These are phyloP conservation scores for Ophiostoma angusticollis DNA, from an alignment of 2,329 filamentous ascomycete genomes.

Conservation along the genomic window DNA sequence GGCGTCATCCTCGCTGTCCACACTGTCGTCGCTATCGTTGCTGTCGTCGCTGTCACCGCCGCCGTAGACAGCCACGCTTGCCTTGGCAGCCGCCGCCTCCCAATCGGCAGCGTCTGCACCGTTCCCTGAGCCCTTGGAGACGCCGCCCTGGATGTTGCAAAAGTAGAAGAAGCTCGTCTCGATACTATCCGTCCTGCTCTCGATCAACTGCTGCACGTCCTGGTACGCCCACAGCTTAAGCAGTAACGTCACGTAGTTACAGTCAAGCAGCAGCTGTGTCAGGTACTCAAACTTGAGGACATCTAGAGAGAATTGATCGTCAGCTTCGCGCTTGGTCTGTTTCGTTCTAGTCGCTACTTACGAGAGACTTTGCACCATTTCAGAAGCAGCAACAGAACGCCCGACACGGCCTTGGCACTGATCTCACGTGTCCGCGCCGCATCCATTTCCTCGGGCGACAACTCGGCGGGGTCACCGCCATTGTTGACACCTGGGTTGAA, in stretches of 20 bases:
- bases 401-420: slow-evolving; percentile 81
- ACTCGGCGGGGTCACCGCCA: slow-evolving; percentile 27
- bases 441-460: slow-evolving; percentile 65
- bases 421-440: slow-evolving; percentile 74
- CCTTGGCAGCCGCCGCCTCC: slow-evolving; percentile 6
- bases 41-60: background rate
- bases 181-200: slow-evolving; percentile 69
- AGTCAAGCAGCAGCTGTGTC: slow-evolving; percentile 83
- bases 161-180: slow-evolving; percentile 85
- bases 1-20: slow-evolving; percentile 61
- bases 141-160: slow-evolving; percentile 52
- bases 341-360: too few species aligned
- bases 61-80: too few species aligned
- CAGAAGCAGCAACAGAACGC: slow-evolving; percentile 69
- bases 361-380: slow-evolving; percentile 97
- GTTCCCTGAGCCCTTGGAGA: slow-evolving; percentile 17
- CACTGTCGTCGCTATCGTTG: slow-evolving; percentile 25
- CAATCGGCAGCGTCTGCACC: slow-evolving; percentile 22
- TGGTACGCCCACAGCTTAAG: slow-evolving; percentile 90
- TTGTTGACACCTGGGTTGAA: slow-evolving; percentile 17
- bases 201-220: slow-evolving; percentile 81
- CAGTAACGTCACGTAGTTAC: slow-evolving; percentile 85
- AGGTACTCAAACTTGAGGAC: slow-evolving; percentile 93
- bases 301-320: slow-evolving; percentile 44
- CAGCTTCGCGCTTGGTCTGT: too few species aligned